Conservation (phyloP, 352 stramenopile genomes). For the Pythium pyrilobum region DNA sequence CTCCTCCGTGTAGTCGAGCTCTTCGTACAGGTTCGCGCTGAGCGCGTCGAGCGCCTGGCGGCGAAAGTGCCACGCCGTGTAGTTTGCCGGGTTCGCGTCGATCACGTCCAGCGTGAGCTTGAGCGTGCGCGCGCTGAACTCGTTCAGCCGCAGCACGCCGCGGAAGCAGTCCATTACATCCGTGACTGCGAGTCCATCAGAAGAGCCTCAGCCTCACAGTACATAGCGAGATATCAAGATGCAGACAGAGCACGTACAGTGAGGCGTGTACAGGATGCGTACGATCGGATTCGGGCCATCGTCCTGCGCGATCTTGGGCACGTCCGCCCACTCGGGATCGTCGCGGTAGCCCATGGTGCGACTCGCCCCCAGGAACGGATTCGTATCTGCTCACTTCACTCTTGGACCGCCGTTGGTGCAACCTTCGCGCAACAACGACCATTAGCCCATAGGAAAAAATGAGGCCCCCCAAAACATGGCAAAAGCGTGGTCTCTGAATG, state of each 20-base stretch:
- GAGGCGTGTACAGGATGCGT: conserved; percentile 66
- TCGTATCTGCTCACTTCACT: not conserved
- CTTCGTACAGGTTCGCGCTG: conserved; percentile 45
- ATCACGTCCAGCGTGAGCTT: conserved; percentile 91
- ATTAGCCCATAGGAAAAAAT: not conserved
- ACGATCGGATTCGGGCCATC: conserved; percentile 76
- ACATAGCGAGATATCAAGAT: not conserved
- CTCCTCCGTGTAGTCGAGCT: conserved; percentile 71
- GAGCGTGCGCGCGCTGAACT: conserved; percentile 90
- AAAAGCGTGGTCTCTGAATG: not conserved
- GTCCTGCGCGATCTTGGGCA: conserved; percentile 79
- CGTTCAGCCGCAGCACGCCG: conserved; percentile 87
- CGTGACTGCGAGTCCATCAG: conserved; percentile 66
- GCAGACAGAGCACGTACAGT: conserved; percentile 41
- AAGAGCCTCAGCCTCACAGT: not conserved
- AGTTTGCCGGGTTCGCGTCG: conserved; percentile 96
- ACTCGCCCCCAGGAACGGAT: no score
- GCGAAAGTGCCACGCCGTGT: conserved; percentile 97
- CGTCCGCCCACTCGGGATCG: conserved; percentile 70
- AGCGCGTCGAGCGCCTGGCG: conserved; percentile 88
- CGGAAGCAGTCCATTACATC: conserved; percentile 95
- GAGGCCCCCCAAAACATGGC: not conserved
- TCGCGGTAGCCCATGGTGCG: conserved; percentile 55
- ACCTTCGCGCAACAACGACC: conserved; percentile 18
- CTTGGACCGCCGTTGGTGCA: not conserved